Base-by-base conservation (phyloP, 1,284 basidiomycete species). In the Apiotrichum laibachii region DNA sequence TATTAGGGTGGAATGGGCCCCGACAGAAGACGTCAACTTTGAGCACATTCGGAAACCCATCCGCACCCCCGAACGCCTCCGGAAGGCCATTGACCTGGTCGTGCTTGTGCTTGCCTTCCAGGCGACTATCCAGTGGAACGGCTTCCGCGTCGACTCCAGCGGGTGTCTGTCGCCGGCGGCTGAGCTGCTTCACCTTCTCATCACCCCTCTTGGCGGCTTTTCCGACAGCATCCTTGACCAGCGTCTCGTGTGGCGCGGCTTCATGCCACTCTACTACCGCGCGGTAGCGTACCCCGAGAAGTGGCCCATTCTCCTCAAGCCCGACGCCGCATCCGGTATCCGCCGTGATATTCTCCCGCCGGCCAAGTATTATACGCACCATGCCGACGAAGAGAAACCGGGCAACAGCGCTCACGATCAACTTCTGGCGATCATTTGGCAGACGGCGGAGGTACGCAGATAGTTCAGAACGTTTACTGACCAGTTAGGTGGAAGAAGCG, bases 61-160 rank as follows among this genome's bases (percentile, higher is more conserved):
- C 26, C 26, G 26, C 3, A 31, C 26, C 26, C 82, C 84, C 0
- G 88, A 89, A 68, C 82, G 80, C 46, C 81, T 86, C 5, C 85
- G 89, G 15, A 81, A 83, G 37, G 80, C 84, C 5, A 70, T 94
- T 43, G 90, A 94, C 68, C 75, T 88, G 18, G 83, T 85, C 1
- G 80, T 90, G 5, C 77, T 82, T 0, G 82, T 85, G 1, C 74
- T 94, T 1, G 77, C 80, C 21, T 92, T 88, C 66, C 88, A 92
- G 71, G 83, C 84, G 0, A 69, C 85, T 0, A 82, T 92, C 9
- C 71, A 82, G 11, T 65, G 84, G 56, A 89, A 89, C 58, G 87
- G 87, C 8, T 83, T 82, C 2, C 79, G 81, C 1, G 57, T 67
- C 1, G 72, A 76, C 43, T 18, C 53, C 1, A 43, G 49, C 5